Evolutionary conservation across 2,329 filamentous ascomycete species (phyloP).

Genomic region (Alternaria postmessia): DNA sequence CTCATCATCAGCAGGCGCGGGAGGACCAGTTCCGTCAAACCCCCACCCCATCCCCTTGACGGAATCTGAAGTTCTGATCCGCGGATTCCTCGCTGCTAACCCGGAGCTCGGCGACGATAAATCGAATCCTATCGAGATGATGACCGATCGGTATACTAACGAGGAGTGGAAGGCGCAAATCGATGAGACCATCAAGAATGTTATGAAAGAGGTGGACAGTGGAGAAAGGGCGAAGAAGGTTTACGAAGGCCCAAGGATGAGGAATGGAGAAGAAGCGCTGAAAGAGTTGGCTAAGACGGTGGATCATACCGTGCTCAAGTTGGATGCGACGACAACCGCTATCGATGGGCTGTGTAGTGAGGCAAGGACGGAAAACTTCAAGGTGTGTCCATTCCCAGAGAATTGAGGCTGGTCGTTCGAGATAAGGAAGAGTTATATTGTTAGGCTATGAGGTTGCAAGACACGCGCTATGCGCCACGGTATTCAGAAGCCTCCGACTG

Average conservation of each 20-base stretch:
- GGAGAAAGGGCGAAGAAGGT: constrained; percentile 39
- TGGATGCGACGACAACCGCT: constrained; percentile 57
- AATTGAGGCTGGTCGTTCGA: neutral
- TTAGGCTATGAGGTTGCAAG: neutral
- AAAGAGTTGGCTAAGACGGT: constrained; percentile 50
- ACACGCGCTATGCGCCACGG: neutral
- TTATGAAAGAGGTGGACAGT: constrained; percentile 37
- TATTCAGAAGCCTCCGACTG: neutral
- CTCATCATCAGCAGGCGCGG: constrained; percentile 13
- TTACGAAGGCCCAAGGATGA: constrained; percentile 38
- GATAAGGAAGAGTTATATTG: neutral
- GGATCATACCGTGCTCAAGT: constrained; percentile 61
- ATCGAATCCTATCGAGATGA: constrained; percentile 40
- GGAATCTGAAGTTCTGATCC: constrained; percentile 45
- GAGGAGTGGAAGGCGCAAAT: constrained; percentile 56
- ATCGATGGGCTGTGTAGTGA: constrained; percentile 65
- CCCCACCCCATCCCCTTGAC: constrained; percentile 39
- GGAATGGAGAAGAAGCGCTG: constrained; percentile 37
- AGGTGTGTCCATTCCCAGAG: constrained; percentile 39
- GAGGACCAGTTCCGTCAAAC: constrained; percentile 11
- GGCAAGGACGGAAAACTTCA: constrained; percentile 58
- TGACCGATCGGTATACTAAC: constrained; percentile 57
- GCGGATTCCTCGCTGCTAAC: constrained; percentile 45
- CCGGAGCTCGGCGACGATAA: constrained; percentile 40
- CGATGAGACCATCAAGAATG: constrained; percentile 43